Percentiles rank a stretch among this genome's conserved stretches.
Conservation (phyloP, 2,329 filamentous ascomycete species). For the Zymoseptoria passerinii region DNA sequence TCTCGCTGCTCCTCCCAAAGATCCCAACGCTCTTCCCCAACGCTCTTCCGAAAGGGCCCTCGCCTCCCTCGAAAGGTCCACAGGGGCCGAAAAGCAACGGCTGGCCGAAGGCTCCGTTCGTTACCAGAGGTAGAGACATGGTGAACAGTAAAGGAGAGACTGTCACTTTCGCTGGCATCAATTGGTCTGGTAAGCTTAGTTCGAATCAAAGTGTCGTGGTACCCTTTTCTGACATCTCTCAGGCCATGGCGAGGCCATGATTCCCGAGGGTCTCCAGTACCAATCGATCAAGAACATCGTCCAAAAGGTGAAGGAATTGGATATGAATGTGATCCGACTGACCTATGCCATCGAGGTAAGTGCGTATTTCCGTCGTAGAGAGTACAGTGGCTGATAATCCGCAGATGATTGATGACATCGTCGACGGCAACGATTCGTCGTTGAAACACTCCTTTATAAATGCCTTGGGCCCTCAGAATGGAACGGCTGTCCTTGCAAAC, state of each 20-base stretch:
- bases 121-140: constrained; percentile 24
- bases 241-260: constrained; percentile 48
- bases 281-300: constrained; percentile 47
- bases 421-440: constrained; percentile 9
- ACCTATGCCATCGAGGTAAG: constrained; percentile 51
- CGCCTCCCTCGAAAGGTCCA: not conserved
- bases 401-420: constrained; percentile 43
- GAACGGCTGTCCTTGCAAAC: constrained; percentile 42
- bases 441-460: constrained; percentile 11
- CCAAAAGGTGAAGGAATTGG: constrained; percentile 47
- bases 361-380: not conserved
- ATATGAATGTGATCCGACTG: constrained; percentile 56
- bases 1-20: not conserved
- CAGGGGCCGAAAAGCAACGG: not conserved
- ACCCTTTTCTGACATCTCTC: constrained; percentile 22
- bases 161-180: constrained; percentile 45
- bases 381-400: constrained; percentile 18
- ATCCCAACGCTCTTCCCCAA: not conserved
- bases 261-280: constrained; percentile 57
- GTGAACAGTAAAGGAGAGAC: constrained; percentile 29
- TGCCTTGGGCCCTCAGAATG: constrained; percentile 45
- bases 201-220: not conserved
- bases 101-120: constrained; percentile 23
- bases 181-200: constrained; percentile 40
- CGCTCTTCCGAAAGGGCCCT: not conserved